Base-by-base conservation (phyloP, 441 rosid genomes). In the Biscutella auriculata region DNA sequence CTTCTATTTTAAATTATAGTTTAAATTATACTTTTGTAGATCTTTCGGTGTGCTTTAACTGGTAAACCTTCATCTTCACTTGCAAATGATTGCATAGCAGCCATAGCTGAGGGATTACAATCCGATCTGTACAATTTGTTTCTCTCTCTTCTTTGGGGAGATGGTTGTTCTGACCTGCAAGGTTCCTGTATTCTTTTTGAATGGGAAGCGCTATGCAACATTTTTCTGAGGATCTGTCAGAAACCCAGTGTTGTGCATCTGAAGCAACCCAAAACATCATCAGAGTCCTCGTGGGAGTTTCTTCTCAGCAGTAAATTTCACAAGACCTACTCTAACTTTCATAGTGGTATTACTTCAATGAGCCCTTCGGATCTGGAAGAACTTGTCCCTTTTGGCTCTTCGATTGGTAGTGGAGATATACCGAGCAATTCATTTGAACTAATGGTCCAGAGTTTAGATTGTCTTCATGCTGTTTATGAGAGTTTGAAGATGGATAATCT, bases 401-500 rank as follows among this genome's bases (percentile, higher is more conserved):
- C 60, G 63, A 57, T 53, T 34, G 79, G 65, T 40, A 65, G 73
- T 55, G 54, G 68, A 55, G 75, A 70, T 59, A 72, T 63, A 66
- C 69, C 65, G 52, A 75, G 66, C 37, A 66, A 63, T 37, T 68
- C 88, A 52, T 76, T 70, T 70, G 64, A 72, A 77, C 72, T 70
- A 55, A 67, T 90, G 73, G 59, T 47, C 77, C 83, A 75, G 74
- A 76, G 69, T 68, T 80, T 94, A 76, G 89, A 77, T 73, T 77
- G 84, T 62, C 76, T 90, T 65, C 99, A 94, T 77, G 92, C 99
- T 12, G 76, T 90, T 6, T 90, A 90, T 80, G 99, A 94, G 80
- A 85, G 82, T 77, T 76, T 94, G 75, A 94, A 94, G 73, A 71
- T 94, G 77, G 85, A 94, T 78, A 81, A 66, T 72, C 96, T 94